Conservation (phyloP, 371 early-diverging fungal species). For the Syncephalastrum sp. region DNA sequence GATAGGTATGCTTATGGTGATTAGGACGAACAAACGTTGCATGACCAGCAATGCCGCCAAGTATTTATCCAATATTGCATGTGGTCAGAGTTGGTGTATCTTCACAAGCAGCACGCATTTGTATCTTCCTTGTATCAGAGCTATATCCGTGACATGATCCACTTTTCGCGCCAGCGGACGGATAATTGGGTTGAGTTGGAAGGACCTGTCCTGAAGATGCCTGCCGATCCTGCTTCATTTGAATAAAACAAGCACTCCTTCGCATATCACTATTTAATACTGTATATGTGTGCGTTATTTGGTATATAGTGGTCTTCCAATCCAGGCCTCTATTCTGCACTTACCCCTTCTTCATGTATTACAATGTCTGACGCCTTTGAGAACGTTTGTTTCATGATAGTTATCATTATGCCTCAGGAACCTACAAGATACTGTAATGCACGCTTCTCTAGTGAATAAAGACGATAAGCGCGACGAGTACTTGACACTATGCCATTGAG, state of each 20-base stretch:
- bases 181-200: constrained; percentile 66
- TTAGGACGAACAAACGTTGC: constrained; percentile 94
- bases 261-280: too few relatives aligned
- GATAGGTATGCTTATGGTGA: constrained; percentile 22
- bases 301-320: too few relatives aligned
- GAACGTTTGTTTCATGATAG: too few relatives aligned
- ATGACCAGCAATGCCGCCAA: constrained; percentile 47
- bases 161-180: constrained; percentile 49
- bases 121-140: constrained; percentile 64
- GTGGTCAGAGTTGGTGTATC: constrained; percentile 42
- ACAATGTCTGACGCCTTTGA: too few relatives aligned
- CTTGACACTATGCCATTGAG: too few relatives aligned
- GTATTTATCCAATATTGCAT: constrained; percentile 42
- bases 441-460: too few relatives aligned
- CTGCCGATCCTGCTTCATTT: constrained; percentile 43
- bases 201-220: constrained; percentile 43
- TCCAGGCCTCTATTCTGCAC: too few relatives aligned
- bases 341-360: too few relatives aligned
- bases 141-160: constrained; percentile 58
- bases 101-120: constrained; percentile 54
- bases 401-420: too few relatives aligned
- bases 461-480: too few relatives aligned
- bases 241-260: constrained; percentile 17
- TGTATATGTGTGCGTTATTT: too few relatives aligned
- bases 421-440: too few relatives aligned